Conservation (phyloP, 768 basidiomycete species). For the Lactarius pseudohatsudake region DNA sequence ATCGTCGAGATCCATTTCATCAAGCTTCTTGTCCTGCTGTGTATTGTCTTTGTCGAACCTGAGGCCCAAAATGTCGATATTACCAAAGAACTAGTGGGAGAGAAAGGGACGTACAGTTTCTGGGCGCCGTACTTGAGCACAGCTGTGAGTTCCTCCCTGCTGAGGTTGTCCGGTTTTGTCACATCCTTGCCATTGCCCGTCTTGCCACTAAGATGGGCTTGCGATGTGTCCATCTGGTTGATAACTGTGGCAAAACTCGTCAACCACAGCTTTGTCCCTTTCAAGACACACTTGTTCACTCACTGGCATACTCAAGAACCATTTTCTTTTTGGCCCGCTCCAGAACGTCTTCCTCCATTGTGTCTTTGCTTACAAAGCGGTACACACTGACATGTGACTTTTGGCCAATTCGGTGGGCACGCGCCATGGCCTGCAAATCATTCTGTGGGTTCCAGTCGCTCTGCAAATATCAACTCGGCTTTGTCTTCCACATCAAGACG, state of each 20-base stretch:
- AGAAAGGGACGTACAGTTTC: conserved; percentile 68
- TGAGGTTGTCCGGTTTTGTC: conserved; percentile 77
- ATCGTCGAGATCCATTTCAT: conserved; percentile 99
- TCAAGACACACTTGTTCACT: conserved; percentile 40
- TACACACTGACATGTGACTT: conserved; percentile 99
- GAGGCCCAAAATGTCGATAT: conserved; percentile 27
- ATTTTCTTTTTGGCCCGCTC: conserved; percentile 99
- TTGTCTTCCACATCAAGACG: background rate
- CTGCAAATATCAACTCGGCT: conserved; percentile 43
- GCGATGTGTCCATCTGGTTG: conserved; percentile 99
- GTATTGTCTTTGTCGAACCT: conserved; percentile 98
- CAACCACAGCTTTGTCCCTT: background rate
- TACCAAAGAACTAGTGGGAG: conserved; percentile 13
- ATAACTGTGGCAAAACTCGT: conserved; percentile 61
- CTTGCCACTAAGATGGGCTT: conserved; percentile 90
- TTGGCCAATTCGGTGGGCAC: conserved; percentile 98
- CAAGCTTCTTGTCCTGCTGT: conserved; percentile 91
- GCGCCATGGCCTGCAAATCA: conserved; percentile 98
- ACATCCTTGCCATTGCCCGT: conserved; percentile 56
- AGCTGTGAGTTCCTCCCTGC: conserved; percentile 95
- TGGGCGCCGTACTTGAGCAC: conserved; percentile 99
- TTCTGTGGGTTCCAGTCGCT: conserved; percentile 99
- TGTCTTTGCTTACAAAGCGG: conserved; percentile 97
- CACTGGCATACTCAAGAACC: conserved; percentile 99
- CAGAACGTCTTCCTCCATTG: conserved; percentile 98